These are phyloP conservation scores for Lentinus brumalis DNA, from an alignment of 768 basidiomycete genomes.

Conservation along the genomic window DNA sequence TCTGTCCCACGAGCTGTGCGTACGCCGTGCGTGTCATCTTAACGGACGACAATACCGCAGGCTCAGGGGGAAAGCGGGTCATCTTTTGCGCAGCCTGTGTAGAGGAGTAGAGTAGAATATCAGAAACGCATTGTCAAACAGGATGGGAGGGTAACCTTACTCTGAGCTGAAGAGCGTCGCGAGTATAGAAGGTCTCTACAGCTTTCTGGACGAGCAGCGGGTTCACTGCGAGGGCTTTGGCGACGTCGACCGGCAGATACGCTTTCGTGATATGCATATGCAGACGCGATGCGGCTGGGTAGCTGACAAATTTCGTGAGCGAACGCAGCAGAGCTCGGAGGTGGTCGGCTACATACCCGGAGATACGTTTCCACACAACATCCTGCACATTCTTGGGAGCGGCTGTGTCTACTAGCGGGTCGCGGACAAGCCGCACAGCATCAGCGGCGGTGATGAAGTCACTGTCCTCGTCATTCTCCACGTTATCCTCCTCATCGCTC, in stretches of 20 bases:
- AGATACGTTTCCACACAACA: constrained; percentile 69
- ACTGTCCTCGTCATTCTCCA: constrained; percentile 42
- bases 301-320: constrained; percentile 43
- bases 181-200: constrained; percentile 91
- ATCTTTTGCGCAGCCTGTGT: constrained; percentile 86
- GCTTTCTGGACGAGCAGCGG: constrained; percentile 83
- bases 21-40: constrained; percentile 90
- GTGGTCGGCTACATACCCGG: constrained; percentile 44
- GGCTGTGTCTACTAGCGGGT: constrained; percentile 52
- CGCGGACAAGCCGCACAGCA: constrained; percentile 64
- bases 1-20: constrained; percentile 90
- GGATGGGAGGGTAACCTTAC: constrained; percentile 45
- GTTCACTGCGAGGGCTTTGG: constrained; percentile 62
- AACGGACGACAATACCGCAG: constrained; percentile 61
- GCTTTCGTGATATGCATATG: constrained; percentile 80
- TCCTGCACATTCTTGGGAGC: constrained; percentile 65
- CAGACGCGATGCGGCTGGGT: constrained; percentile 62
- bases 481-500: constrained; percentile 49
- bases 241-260: constrained; percentile 80
- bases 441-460: constrained; percentile 60
- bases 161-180: constrained; percentile 87
- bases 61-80: constrained; percentile 82
- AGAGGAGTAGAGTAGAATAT: neutral
- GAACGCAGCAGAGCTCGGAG: too few relatives aligned
- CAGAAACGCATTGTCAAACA: neutral